These are phyloP conservation scores for Cynanchum wilfordii DNA, from an alignment of 257 asterid genomes.

Conservation along the genomic window DNA sequence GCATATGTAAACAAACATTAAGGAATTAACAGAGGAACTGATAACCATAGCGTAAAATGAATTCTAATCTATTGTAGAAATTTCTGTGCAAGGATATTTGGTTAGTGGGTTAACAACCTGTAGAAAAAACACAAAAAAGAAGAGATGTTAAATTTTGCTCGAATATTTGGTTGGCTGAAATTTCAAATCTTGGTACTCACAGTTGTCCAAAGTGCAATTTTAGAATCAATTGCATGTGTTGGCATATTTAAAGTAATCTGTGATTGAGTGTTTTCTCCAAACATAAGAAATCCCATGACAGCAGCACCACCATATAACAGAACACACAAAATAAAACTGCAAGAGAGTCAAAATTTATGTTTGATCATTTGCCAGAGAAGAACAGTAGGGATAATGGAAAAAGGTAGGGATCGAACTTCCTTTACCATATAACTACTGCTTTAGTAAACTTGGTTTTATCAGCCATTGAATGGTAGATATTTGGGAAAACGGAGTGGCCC, in stretches of 20 bases:
- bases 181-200: slow-evolving; percentile 30
- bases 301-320: slow-evolving; percentile 68
- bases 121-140: slow-evolving; percentile 21
- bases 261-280: slow-evolving; percentile 60
- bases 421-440: slow-evolving; percentile 58
- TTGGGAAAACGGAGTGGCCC: slow-evolving; percentile 84
- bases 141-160: slow-evolving; percentile 6
- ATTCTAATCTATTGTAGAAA: neutral
- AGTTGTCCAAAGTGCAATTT: slow-evolving; percentile 77
- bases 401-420: neutral
- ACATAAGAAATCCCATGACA: slow-evolving; percentile 67
- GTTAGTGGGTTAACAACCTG: slow-evolving; percentile 83
- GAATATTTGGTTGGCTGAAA: neutral
- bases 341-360: slow-evolving; percentile 7
- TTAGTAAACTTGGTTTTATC: slow-evolving; percentile 68
- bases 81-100: slow-evolving; percentile 59
- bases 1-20: slow-evolving; percentile 50
- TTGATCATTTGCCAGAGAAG: neutral
- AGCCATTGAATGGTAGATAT: slow-evolving; percentile 91
- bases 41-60: neutral
- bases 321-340: slow-evolving; percentile 66
- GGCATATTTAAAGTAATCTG: slow-evolving; percentile 83
- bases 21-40: slow-evolving; percentile 31
- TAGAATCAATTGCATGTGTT: slow-evolving; percentile 44
- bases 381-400: neutral